phyloP scores from a whole-genome alignment of 352 stramenopile species.

The Pythium phragmitis region DNA sequence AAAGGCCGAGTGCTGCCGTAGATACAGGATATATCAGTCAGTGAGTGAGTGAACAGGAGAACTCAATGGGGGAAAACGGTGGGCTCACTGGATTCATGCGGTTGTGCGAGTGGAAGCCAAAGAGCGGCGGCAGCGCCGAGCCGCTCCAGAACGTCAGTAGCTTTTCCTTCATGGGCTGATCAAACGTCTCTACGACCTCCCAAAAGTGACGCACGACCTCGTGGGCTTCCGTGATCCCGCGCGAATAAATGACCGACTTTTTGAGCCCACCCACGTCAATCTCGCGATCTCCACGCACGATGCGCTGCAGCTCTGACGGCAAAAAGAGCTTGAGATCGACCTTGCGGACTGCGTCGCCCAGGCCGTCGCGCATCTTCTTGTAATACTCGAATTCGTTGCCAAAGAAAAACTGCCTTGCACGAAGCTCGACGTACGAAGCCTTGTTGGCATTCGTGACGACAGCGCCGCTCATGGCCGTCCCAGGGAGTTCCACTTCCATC shows the following conservation, averaged over 20 bases:
- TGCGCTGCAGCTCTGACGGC: conserved; percentile 45
- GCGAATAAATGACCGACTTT: conserved; percentile 57
- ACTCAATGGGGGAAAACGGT: background rate
- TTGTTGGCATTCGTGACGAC: conserved; percentile 76
- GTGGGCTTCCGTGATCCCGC: conserved; percentile 38
- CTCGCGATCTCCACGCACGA: conserved; percentile 45
- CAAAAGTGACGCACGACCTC: conserved; percentile 60
- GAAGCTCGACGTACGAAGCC: conserved; percentile 52
- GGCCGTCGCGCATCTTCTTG: conserved; percentile 57
- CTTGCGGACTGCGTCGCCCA: conserved; percentile 52
- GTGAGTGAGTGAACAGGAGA: background rate
- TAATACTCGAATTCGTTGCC: conserved; percentile 53
- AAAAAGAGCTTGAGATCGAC: conserved; percentile 62
- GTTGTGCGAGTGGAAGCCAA: conserved; percentile 63
- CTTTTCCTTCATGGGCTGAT: conserved; percentile 48
- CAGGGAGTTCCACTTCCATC: conserved; percentile 70
- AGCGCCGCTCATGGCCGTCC: conserved; percentile 24
- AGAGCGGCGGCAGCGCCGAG: conserved; percentile 61
- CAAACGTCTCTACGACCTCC: conserved; percentile 60
- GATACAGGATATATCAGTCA: background rate
- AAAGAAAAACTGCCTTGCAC: conserved; percentile 66
- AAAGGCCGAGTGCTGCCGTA: conserved; percentile 44
- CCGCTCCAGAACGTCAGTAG: conserved; percentile 81
- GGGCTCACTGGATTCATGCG: conserved; percentile 50
- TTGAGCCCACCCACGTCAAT: conserved; percentile 62